Evolutionary conservation across 106 monocot species (phyloP).

Genomic region (Gastrodia elata): DNA sequence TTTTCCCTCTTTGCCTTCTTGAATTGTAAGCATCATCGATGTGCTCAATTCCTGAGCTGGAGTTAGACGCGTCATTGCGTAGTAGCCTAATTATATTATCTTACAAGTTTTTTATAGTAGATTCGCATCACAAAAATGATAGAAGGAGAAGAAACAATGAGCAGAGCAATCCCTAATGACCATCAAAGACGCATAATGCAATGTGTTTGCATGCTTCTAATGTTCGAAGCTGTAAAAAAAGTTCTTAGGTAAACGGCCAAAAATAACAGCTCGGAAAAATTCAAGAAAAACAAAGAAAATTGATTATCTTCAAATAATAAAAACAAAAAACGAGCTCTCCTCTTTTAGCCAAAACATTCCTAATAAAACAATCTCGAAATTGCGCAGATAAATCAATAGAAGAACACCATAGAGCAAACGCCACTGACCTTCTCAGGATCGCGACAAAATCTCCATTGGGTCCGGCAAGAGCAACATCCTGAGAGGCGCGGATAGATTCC

Average conservation of each 20-base stretch:
- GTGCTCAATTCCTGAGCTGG: no score
- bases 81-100: no score
- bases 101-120: no score
- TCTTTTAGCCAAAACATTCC: background rate
- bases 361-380: background rate
- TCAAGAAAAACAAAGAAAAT: background rate
- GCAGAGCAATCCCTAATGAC: no score
- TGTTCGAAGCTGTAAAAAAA: background rate
- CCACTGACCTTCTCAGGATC: conserved; percentile 51
- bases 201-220: background rate
- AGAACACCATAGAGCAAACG: conserved; percentile 1
- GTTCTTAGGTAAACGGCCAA: background rate
- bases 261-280: background rate
- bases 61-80: no score
- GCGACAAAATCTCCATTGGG: conserved; percentile 55
- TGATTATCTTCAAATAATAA: no score
- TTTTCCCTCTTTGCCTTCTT: no score
- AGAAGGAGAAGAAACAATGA: no score
- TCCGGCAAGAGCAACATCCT: conserved; percentile 53
- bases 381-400: background rate
- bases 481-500: conserved; percentile 35
- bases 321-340: background rate
- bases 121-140: no score
- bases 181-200: no score
- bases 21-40: no score